phyloP scores from a whole-genome alignment of 768 basidiomycete species.

The Rhodosporidiobolus sp. region DNA sequence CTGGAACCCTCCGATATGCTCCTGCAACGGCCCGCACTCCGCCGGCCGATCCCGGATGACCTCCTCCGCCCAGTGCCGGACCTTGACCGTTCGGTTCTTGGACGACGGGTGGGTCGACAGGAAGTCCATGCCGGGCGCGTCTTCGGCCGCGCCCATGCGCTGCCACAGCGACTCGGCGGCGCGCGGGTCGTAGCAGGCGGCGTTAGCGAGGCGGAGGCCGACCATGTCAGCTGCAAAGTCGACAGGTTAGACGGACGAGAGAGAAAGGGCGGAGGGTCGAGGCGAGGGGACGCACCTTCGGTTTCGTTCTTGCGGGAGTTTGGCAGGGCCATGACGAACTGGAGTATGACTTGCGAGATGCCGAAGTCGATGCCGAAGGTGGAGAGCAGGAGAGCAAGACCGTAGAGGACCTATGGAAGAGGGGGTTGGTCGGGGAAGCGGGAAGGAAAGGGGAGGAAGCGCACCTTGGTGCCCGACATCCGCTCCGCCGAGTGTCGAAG shows the following conservation, averaged over 20 bases:
- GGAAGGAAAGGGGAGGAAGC: not conserved
- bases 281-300: conserved; percentile 64
- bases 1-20: conserved; percentile 18
- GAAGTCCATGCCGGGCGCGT: conserved; percentile 53
- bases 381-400: conserved; percentile 8
- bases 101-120: conserved; percentile 77
- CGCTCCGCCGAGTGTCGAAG: conserved; percentile 52
- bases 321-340: conserved; percentile 55
- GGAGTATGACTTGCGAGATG: conserved; percentile 20
- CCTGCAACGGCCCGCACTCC: conserved; percentile 4
- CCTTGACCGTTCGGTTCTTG: conserved; percentile 61
- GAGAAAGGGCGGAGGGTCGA: conserved; percentile 8
- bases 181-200: conserved; percentile 80
- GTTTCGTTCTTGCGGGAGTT: conserved; percentile 77
- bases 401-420: conserved; percentile 45
- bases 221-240: conserved; percentile 69
- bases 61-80: conserved; percentile 40
- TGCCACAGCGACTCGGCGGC: conserved; percentile 75
- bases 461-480: conserved; percentile 50
- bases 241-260: not conserved
- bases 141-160: conserved; percentile 63
- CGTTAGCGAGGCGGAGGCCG: conserved; percentile 72
- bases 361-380: conserved; percentile 33
- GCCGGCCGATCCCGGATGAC: conserved; percentile 24
- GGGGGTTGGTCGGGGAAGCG: conserved; percentile 53